Evolutionary conservation across 805 yeast genomes (phyloP).

Genomic region (Helenozyma rhizophorensis): DNA sequence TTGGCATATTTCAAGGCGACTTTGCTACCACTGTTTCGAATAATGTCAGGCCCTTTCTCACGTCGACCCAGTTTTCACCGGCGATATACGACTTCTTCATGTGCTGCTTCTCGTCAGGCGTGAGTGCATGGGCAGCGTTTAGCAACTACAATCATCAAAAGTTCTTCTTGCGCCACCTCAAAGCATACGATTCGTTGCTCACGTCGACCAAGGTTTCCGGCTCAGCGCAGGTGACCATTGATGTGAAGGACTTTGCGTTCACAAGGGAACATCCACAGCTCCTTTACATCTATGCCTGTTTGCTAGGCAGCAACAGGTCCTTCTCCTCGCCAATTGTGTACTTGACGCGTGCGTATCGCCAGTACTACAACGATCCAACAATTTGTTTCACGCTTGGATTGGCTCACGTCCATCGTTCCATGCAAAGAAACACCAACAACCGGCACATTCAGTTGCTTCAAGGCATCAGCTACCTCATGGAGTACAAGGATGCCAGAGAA

Average conservation of each 20-base stretch:
- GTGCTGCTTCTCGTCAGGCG: slow-evolving; percentile 62
- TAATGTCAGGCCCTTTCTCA: slow-evolving; percentile 58
- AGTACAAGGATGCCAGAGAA: slow-evolving; percentile 57
- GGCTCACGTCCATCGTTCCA: slow-evolving; percentile 81
- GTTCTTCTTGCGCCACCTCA: slow-evolving; percentile 81
- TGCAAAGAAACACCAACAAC: slow-evolving; percentile 83
- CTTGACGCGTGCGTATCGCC: slow-evolving; percentile 62
- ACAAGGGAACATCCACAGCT: slow-evolving; percentile 59
- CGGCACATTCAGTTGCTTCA: slow-evolving; percentile 86
- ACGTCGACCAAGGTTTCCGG: slow-evolving; percentile 56
- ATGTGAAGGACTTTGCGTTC: slow-evolving; percentile 35
- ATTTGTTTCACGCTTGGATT: slow-evolving; percentile 71
- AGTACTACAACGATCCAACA: slow-evolving; percentile 72
- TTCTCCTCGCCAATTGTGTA: slow-evolving; percentile 81
- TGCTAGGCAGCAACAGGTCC: slow-evolving; percentile 76
- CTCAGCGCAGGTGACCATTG: slow-evolving; percentile 68
- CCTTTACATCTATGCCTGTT: slow-evolving; percentile 72
- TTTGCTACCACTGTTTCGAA: slow-evolving; percentile 46
- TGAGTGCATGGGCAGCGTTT: slow-evolving; percentile 52
- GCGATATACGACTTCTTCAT: slow-evolving; percentile 62
- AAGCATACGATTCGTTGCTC: slow-evolving; percentile 75
- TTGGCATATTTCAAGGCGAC: slow-evolving; percentile 47
- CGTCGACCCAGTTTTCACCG: slow-evolving; percentile 72
- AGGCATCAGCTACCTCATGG: slow-evolving; percentile 73
- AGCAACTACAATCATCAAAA: slow-evolving; percentile 85